Evolutionary conservation across 169 alveolate genomes (phyloP).

Genomic region (Perkinsus marinus): DNA sequence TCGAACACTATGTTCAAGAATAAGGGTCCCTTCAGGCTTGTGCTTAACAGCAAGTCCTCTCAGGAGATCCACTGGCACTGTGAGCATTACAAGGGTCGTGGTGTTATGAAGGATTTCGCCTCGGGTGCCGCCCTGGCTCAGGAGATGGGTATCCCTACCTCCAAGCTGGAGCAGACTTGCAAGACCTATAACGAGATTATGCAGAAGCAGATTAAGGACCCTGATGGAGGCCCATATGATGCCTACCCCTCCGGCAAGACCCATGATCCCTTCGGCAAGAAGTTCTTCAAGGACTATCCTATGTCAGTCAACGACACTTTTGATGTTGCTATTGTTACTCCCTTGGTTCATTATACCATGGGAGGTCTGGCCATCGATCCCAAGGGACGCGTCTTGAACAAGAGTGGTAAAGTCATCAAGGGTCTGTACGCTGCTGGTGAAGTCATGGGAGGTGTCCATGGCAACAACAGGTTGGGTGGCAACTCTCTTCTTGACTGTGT

Average conservation of each 20-base stretch:
- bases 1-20: conserved; percentile 34
- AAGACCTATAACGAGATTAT: conserved; percentile 16
- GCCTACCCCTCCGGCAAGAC: conserved; percentile 17
- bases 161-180: conserved; percentile 6
- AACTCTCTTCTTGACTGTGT: conserved; percentile 41
- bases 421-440: conserved; percentile 46
- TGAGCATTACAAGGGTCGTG: conserved; percentile 10
- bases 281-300: conserved; percentile 20
- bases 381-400: conserved; percentile 20
- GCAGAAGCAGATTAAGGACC: conserved; percentile 7
- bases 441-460: conserved; percentile 45
- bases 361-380: conserved; percentile 42
- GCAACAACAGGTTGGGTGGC: conserved; percentile 36
- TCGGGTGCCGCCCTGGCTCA: conserved; percentile 1
- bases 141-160: conserved; percentile 3
- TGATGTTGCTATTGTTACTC: conserved; percentile 34
- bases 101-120: conserved; percentile 6
- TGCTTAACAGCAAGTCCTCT: conserved; percentile 16
- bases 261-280: conserved; percentile 17
- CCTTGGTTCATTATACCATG: conserved; percentile 31
- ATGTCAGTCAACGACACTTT: conserved; percentile 18
- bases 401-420: conserved; percentile 21
- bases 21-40: conserved; percentile 30
- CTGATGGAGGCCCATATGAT: conserved; percentile 8
- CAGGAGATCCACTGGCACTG: conserved; percentile 10